A percentile compares a stretch with the other conserved stretches of the same genome.
Conservation (phyloP, 2,329 filamentous ascomycete genomes). For the Chrysoporthe deuterocubensis region DNA sequence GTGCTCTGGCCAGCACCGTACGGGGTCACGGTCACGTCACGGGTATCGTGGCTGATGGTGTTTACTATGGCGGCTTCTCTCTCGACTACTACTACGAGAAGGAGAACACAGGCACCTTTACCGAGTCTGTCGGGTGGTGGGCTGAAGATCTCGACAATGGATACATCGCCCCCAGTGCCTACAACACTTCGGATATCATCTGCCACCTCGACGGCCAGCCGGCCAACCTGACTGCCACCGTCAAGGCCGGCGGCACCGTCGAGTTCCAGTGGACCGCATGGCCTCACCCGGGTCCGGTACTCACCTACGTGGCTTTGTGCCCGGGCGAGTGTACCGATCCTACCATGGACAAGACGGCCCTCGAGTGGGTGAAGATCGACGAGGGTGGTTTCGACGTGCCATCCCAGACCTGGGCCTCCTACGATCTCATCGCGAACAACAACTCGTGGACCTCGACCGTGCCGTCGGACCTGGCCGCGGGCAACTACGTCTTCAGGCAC, state of each 20-base stretch:
- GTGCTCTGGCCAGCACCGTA: constrained; percentile 14
- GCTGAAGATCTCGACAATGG: constrained; percentile 36
- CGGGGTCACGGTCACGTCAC: constrained; percentile 24
- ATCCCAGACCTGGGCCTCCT: constrained; percentile 40
- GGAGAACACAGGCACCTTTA: constrained; percentile 34
- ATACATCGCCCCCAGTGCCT: constrained; percentile 19
- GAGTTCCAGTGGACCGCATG: constrained; percentile 36
- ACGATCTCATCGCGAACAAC: constrained; percentile 51
- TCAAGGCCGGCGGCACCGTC: constrained; percentile 29
- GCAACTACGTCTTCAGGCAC: constrained; percentile 52
- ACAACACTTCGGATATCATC: constrained; percentile 27
- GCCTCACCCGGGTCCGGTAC: constrained; percentile 38
- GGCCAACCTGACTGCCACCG: constrained; percentile 24
- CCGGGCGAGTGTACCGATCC: constrained; percentile 31
- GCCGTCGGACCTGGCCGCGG: constrained; percentile 40
- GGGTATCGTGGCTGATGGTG: constrained; percentile 22
- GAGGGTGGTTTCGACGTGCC: constrained; percentile 37
- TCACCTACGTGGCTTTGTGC: constrained; percentile 38
- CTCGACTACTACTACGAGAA: constrained; percentile 34
- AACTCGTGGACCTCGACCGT: constrained; percentile 50
- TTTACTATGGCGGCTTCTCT: constrained; percentile 24
- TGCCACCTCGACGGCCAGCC: constrained; percentile 20
- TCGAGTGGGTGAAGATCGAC: constrained; percentile 44
- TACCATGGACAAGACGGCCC: constrained; percentile 37
- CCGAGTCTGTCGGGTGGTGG: constrained; percentile 37